Conservation (phyloP, 805 yeast species). For the Komagataella phaffii region DNA sequence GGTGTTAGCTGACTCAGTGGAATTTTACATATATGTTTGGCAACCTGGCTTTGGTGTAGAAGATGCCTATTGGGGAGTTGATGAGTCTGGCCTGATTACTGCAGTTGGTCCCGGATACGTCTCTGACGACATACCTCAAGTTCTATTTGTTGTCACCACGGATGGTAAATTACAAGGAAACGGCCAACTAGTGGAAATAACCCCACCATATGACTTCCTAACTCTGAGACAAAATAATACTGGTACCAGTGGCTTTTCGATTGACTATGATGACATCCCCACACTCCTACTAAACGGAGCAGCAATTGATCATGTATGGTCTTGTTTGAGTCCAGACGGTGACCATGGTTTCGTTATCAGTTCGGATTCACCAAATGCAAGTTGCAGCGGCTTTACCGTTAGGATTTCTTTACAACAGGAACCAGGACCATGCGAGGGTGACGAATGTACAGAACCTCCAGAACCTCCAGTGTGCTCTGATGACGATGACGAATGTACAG, state of each 20-base stretch:
- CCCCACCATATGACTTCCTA: neutral
- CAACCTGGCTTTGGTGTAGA: neutral
- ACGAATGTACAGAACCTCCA: too few relatives aligned
- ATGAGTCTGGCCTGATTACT: slow-evolving; percentile 6
- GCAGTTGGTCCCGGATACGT: slow-evolving; percentile 4
- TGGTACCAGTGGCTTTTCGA: neutral
- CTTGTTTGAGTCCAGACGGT: neutral
- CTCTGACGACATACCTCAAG: neutral
- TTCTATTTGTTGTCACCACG: neutral
- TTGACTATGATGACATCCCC: neutral
- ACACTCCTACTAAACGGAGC: neutral
- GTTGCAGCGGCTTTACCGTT: neutral
- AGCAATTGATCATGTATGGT: neutral
- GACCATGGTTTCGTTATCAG: neutral
- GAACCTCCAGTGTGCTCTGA: too few relatives aligned
- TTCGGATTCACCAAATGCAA: neutral
- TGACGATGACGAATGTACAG: too few relatives aligned
- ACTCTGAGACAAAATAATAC: neutral
- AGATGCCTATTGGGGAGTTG: neutral
- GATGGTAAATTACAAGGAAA: neutral
- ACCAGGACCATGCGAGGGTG: too few relatives aligned
- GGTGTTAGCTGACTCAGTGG: neutral
- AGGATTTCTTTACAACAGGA: neutral
- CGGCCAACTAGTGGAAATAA: neutral
- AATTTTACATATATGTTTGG: neutral